Base-by-base conservation (phyloP, 495 filamentous ascomycete genomes). In the Penicillium argentinense region DNA sequence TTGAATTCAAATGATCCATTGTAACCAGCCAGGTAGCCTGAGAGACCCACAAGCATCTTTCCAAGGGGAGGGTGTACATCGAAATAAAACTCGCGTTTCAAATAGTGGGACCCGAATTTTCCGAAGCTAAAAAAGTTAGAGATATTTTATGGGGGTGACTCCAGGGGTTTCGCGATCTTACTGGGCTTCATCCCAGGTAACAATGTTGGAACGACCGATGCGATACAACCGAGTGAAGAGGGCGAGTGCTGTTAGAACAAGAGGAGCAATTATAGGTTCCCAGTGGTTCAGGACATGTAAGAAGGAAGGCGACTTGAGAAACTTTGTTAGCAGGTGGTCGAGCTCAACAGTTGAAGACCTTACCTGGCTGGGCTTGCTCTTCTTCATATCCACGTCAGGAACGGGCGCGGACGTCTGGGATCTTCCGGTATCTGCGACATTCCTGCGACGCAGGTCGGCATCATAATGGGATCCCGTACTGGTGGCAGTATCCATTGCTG, bases 1-100 rank as follows among this genome's bases (percentile, higher is more conserved):
- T 98, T 98, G 82, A 98, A 98, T 67, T 97, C 95, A 71, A 98
- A 98, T 1, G 95, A 96, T 25, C 93, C 93, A 79, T 98, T 98
- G 76, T 98, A 98, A 40, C 92, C 92, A 26, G 93, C 93, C 43
- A 98, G 75, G 57, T 91, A 92, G 56, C 93, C 93, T 9, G 93
- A 97, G 43, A 98, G 79, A 34, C 93, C 93, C 51, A 98, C 95
- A 18, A 98, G 80, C 81, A 98, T 97, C 76, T 98, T 98, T 59
- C 93, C 93, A 34, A 97, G 81, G 34, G 93, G 93, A 42, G 93
- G 93, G 66, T 98, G 88, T 25, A 97, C 93, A 78, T 98, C 93
- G 72, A 98, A 98, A 80, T 97, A 98, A 75, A 97, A 95, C 70
- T 97, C 95, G 57, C 92, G 88, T 60, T 98, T 97, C 47, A 98